These are phyloP conservation scores for Globisporangium nodosum DNA, from an alignment of 352 stramenopile species.

Conservation along the genomic window DNA sequence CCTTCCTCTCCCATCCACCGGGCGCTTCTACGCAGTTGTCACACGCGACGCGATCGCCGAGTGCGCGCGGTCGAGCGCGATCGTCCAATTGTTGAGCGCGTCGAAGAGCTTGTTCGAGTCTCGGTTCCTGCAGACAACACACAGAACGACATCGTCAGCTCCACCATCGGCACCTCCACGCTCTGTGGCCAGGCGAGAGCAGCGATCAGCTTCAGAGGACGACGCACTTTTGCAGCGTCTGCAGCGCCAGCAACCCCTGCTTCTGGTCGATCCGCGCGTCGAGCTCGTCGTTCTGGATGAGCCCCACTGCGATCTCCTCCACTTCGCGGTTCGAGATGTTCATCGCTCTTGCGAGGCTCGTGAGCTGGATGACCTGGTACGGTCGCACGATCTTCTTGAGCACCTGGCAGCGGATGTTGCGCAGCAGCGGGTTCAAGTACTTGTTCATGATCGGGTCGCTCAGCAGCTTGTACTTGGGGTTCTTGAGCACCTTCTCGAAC, in stretches of 20 bases:
- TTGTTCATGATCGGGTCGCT: constrained; percentile 92
- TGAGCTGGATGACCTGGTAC: constrained; percentile 89
- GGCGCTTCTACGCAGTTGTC: constrained; percentile 1
- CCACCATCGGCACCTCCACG: not conserved
- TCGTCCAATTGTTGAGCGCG: constrained; percentile 60
- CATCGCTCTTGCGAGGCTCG: constrained; percentile 83
- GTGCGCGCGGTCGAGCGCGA: constrained; percentile 45
- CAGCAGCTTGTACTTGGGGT: constrained; percentile 89
- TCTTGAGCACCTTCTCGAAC: constrained; percentile 91
- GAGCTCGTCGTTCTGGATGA: constrained; percentile 91
- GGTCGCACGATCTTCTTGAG: constrained; percentile 88
- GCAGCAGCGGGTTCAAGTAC: constrained; percentile 87
- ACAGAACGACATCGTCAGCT: not conserved
- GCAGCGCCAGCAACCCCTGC: constrained; percentile 42
- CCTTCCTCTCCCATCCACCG: not conserved
- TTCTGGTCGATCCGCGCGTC: constrained; percentile 90
- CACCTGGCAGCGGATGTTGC: constrained; percentile 92
- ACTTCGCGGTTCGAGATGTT: constrained; percentile 87
- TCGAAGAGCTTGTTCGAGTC: constrained; percentile 65
- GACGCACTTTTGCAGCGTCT: constrained; percentile 47
- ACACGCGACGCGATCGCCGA: constrained; percentile 36
- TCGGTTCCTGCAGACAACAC: constrained; percentile 23
- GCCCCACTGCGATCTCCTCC: constrained; percentile 85
- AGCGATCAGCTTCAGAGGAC: not conserved
- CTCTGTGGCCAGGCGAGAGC: not conserved